These are phyloP conservation scores for Prunus campanulata DNA, from an alignment of 306 rosid genomes.

Conservation along the genomic window DNA sequence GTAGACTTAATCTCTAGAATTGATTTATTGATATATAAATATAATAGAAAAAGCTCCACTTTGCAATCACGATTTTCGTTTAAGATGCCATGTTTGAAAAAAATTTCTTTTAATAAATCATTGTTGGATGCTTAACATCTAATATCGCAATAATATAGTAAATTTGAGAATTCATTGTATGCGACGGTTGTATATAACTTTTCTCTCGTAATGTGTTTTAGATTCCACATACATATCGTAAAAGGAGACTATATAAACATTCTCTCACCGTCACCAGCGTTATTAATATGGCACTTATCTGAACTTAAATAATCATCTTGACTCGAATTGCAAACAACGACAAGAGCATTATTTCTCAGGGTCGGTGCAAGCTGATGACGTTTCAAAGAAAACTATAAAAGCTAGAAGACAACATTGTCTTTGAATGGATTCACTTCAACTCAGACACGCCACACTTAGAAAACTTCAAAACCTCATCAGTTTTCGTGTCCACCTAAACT, in stretches of 20 bases:
- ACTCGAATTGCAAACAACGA: not conserved
- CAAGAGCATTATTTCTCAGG: not conserved
- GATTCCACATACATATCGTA: no score
- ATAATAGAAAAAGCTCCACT: no score
- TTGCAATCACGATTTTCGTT: not conserved
- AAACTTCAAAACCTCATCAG: constrained; percentile 4
- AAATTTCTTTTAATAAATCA: not conserved
- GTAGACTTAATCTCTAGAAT: not conserved
- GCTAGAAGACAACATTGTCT: not conserved
- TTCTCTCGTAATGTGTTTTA: no score
- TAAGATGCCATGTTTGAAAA: constrained; percentile 1
- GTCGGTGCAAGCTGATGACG: not conserved
- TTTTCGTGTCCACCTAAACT: not conserved
- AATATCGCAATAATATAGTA: not conserved
- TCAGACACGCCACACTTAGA: constrained; percentile 14
- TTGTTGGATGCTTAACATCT: not conserved
- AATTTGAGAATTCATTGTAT: not conserved
- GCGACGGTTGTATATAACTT: no score
- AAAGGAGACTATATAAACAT: no score
- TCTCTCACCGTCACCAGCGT: no score
- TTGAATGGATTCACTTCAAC: not conserved
- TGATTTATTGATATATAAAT: not conserved
- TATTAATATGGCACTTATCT: not conserved
- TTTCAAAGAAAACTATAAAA: not conserved
- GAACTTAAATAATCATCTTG: not conserved